Evolutionary conservation across 2,329 filamentous ascomycete genomes (phyloP).

Genomic region (Metarhizium robertsii): DNA sequence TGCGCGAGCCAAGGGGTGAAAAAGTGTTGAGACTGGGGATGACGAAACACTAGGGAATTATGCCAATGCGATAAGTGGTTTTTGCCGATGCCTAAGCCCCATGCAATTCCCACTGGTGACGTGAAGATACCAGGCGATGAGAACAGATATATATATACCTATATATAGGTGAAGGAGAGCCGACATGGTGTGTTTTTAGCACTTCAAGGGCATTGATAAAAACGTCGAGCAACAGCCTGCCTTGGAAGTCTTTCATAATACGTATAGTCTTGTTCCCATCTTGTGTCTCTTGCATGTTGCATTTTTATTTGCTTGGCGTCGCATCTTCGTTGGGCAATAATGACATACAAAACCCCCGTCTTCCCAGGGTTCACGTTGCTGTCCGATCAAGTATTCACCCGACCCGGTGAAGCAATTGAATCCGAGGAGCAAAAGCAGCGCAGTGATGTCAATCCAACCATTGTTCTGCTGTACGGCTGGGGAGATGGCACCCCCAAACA

Average conservation of each 20-base stretch:
- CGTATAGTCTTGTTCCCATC: not conserved
- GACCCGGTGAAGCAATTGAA: constrained; percentile 21
- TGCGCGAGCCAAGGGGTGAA: not conserved
- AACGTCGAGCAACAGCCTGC: too few species aligned
- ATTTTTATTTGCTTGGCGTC: not conserved
- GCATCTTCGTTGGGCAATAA: not conserved
- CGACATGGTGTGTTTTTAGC: not conserved
- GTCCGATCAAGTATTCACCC: constrained; percentile 37
- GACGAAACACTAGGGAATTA: not conserved
- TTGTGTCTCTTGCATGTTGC: not conserved
- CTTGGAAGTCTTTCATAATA: not conserved
- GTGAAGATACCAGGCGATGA: not conserved
- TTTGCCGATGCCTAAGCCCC: not conserved
- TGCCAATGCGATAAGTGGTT: not conserved
- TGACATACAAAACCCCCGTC: constrained; percentile 9
- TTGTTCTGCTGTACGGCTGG: constrained; percentile 47
- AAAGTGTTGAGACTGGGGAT: not conserved
- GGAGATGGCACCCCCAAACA: constrained; percentile 46
- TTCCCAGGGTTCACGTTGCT: constrained; percentile 36
- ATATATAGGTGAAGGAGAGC: not conserved
- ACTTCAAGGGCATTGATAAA: not conserved
- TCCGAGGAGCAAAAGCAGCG: constrained; percentile 5
- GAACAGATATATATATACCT: not conserved
- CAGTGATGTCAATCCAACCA: constrained; percentile 27
- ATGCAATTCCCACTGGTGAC: not conserved